Base-by-base conservation (phyloP, 257 asterid genomes). In the Perilla frutescens region DNA sequence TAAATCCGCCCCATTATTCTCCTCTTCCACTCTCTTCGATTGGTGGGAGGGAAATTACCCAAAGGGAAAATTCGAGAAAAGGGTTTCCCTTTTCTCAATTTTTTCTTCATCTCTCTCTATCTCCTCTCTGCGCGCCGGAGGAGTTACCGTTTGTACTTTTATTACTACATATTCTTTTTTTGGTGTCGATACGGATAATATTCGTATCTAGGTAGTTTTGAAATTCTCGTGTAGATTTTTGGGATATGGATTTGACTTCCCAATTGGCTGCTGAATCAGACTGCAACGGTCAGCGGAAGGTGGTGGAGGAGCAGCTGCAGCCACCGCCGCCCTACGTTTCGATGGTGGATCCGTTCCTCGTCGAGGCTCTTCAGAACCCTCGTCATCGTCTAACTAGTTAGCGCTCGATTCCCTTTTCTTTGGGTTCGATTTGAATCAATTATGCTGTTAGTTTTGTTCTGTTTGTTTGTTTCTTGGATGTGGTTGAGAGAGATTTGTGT, bases 291-390 rank as follows among this genome's bases (percentile, higher is more conserved):
- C 70, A 64, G 78, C 77, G 51, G 74, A 79, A 47, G 69, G 84
- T 73, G 49, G 70, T 53, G 61, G 82, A 73, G 53, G 69, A 6
- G 61, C 71, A 55, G 66, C 55, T 60, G 75, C 71, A 41, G 66
- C 57, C 68, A 72, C 74, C 67, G 67, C 74, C 75, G 49, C 78
- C 84, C 39, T 80, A 86, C 75, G 67, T 81, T 81, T 81, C 96
- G 11, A 66, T 81, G 92, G 98, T 91, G 80, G 99, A 91, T 80
- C 91, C 99, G 14, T 91, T 95, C 67, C 86, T 95, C 76, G 91
- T 92, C 57, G 99, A 95, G 87, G 99, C 99, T 15, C 99, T 95
- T 72, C 99, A 95, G 71, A 91, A 89, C 87, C 96, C 98, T 77
- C 97, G 99, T 69, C 99, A 94, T 83, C 98, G 99, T 62, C 71